Evolutionary conservation across 345 rosid species (phyloP).

Genomic region (Limnanthes douglasii): DNA sequence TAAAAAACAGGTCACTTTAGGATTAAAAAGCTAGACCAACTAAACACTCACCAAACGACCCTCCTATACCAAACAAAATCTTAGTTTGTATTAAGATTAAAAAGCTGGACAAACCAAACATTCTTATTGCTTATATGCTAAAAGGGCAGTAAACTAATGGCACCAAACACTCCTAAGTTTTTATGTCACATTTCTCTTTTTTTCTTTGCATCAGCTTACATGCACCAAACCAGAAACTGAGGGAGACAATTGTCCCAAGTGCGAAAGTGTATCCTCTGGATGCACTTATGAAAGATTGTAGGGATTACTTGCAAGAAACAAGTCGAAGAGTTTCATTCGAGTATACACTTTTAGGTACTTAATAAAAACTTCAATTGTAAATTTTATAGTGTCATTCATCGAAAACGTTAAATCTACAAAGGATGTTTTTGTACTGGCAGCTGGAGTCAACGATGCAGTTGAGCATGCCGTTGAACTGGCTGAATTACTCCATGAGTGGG

Average conservation of each 20-base stretch:
- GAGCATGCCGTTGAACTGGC: slow-evolving; percentile 81
- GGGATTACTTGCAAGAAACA: slow-evolving; percentile 68
- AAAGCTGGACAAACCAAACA: too few species aligned
- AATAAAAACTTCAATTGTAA: slow-evolving; percentile 6
- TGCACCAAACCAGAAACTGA: slow-evolving; percentile 83
- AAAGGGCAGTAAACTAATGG: too few species aligned
- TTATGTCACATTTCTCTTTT: too few species aligned
- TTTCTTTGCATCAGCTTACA: slow-evolving; percentile 61
- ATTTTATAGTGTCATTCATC: too few species aligned
- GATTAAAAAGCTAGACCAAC: too few species aligned
- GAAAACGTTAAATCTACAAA: too few species aligned
- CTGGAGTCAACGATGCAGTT: slow-evolving; percentile 76
- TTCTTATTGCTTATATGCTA: background rate
- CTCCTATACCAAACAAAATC: too few species aligned
- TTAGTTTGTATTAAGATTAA: too few species aligned
- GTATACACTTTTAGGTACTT: slow-evolving; percentile 76
- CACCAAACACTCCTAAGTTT: too few species aligned
- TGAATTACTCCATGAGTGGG: slow-evolving; percentile 72
- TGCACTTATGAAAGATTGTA: slow-evolving; percentile 88
- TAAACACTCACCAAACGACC: too few species aligned
- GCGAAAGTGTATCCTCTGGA: slow-evolving; percentile 90
- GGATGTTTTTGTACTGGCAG: slow-evolving; percentile 27
- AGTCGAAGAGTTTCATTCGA: slow-evolving; percentile 83
- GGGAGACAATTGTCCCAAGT: slow-evolving; percentile 88
- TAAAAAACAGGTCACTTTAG: too few species aligned